Evolutionary conservation across 2,329 filamentous ascomycete species (phyloP).

Genomic region (Macrophomina pseudophaseolina): DNA sequence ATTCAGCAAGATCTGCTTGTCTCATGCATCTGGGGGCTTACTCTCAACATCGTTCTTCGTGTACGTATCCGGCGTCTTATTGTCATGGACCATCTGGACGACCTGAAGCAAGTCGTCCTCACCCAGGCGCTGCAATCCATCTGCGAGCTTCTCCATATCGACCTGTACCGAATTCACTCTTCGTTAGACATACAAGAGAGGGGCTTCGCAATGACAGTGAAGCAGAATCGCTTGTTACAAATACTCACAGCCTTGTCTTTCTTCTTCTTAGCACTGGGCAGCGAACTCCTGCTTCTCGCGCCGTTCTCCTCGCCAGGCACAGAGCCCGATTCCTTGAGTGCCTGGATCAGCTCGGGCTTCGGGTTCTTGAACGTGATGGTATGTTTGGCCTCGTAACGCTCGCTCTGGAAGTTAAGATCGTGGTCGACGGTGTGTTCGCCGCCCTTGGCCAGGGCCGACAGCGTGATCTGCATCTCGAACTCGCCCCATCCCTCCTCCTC

Average conservation of each 20-base stretch:
- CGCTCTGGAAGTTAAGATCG: constrained; percentile 87
- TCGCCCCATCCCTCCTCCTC: constrained; percentile 97
- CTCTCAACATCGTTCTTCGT: constrained; percentile 97
- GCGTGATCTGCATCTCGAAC: constrained; percentile 90
- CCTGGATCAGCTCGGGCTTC: constrained; percentile 78
- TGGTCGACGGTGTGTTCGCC: constrained; percentile 80
- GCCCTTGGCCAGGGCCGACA: constrained; percentile 83
- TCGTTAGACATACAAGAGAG: not conserved
- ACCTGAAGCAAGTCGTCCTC: constrained; percentile 95
- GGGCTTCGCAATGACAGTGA: constrained; percentile 3
- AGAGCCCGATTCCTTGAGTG: constrained; percentile 82
- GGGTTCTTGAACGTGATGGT: constrained; percentile 89
- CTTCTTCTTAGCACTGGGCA: constrained; percentile 77
- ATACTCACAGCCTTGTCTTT: constrained; percentile 62
- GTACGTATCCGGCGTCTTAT: constrained; percentile 92
- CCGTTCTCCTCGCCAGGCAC: constrained; percentile 64
- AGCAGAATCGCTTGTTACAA: not conserved
- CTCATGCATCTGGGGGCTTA: constrained; percentile 56
- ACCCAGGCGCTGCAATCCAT: constrained; percentile 82
- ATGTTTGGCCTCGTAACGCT: constrained; percentile 83
- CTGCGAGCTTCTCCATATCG: constrained; percentile 97
- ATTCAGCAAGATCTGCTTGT: not conserved
- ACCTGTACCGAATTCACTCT: constrained; percentile 47
- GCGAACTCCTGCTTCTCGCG: constrained; percentile 66
- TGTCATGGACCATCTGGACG: constrained; percentile 97